Percentiles rank a stretch among this genome's conserved stretches.
phyloP scores from a whole-genome alignment of 1,284 basidiomycete species.

The Puccinia polysora region DNA sequence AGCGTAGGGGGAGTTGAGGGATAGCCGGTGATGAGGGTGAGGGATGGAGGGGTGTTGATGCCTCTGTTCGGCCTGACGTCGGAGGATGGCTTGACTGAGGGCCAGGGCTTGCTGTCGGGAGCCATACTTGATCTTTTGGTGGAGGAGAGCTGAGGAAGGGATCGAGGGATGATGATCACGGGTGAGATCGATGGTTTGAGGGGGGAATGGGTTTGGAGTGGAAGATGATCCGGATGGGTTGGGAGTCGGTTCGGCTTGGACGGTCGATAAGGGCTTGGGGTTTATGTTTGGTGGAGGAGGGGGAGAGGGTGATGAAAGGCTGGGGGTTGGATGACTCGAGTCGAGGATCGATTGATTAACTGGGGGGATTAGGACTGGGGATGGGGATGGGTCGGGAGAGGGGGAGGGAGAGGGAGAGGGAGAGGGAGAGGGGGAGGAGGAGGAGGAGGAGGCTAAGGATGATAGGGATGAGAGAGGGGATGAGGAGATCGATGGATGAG shows the following conservation, averaged over 20 bases:
- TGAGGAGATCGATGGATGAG: background rate
- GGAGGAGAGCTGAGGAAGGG: background rate
- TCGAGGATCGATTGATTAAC: no score
- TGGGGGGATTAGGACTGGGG: no score
- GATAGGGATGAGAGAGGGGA: background rate
- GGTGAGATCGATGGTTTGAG: background rate
- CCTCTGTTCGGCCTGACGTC: constrained; percentile 10
- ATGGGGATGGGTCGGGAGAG: background rate
- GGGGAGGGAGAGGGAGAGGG: no score
- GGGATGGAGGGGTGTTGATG: background rate
- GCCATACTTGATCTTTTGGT: constrained; percentile 4
- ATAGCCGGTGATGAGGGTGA: background rate
- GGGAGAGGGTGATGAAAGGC: no score
- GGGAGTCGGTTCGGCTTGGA: no score
- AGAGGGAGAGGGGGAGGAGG: no score
- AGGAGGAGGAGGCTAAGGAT: no score
- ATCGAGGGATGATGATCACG: background rate
- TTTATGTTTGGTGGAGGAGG: no score
- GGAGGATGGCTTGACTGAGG: background rate
- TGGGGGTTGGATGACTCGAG: no score
- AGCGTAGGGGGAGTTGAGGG: background rate
- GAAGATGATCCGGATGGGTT: no score
- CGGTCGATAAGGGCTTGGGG: no score
- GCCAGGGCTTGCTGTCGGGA: constrained; percentile 9
- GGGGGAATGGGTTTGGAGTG: background rate